Percentiles rank a stretch among this genome's conserved stretches.
Conservation (phyloP, 768 basidiomycete species). For the Hemileccinum impolitum region DNA sequence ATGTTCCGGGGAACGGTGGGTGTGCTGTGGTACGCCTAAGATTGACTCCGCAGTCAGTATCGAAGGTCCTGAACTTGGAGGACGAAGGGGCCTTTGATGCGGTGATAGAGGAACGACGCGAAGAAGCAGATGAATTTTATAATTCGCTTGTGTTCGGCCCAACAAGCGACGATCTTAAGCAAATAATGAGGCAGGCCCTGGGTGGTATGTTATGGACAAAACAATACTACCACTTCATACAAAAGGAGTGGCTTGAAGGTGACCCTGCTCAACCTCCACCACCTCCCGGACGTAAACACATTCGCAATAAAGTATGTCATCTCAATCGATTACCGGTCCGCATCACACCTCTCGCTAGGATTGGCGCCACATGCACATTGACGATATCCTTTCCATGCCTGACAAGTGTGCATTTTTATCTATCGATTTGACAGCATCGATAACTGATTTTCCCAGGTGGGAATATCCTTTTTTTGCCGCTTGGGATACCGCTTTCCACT, state of each 20-base stretch:
- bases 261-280: constrained; percentile 95
- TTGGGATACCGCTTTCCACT: constrained; percentile 99
- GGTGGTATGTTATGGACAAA: constrained; percentile 99
- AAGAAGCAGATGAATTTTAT: constrained; percentile 98
- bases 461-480: constrained; percentile 99
- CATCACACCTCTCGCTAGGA: constrained; percentile 45
- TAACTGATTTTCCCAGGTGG: constrained; percentile 53
- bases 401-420: constrained; percentile 67
- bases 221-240: constrained; percentile 94
- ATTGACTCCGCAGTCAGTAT: constrained; percentile 72
- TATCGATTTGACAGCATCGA: neutral
- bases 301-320: constrained; percentile 72
- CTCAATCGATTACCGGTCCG: neutral
- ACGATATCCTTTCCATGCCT: constrained; percentile 97
- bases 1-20: constrained; percentile 89
- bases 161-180: constrained; percentile 88
- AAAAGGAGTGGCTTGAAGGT: constrained; percentile 94
- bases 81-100: constrained; percentile 92
- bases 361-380: constrained; percentile 95
- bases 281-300: constrained; percentile 79
- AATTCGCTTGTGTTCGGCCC: constrained; percentile 72
- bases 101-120: constrained; percentile 81
- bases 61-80: constrained; percentile 75
- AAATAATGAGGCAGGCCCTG: constrained; percentile 95
- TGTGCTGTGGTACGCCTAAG: constrained; percentile 94